Conservation (phyloP, 1,284 basidiomycete species). For the Rugosomyces carneus region DNA sequence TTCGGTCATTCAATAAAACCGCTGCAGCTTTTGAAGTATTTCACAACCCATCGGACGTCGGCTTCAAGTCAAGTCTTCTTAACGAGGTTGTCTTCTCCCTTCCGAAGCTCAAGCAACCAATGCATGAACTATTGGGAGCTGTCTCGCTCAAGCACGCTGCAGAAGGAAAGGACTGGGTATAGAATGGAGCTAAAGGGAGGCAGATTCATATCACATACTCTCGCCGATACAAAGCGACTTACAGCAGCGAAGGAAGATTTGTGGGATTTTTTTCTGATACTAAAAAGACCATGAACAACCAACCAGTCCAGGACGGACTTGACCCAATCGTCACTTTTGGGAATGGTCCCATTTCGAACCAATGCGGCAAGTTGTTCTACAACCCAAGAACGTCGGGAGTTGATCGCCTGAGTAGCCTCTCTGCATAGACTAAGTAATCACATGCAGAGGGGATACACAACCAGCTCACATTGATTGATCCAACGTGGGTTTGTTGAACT, state of each 20-base stretch:
- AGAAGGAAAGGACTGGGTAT: slow-evolving; percentile 63
- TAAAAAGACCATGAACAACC: slow-evolving; percentile 78
- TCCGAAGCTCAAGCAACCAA: slow-evolving; percentile 54
- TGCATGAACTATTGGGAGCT: slow-evolving; percentile 51
- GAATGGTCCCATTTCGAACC: slow-evolving; percentile 75
- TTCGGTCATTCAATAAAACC: slow-evolving; percentile 74
- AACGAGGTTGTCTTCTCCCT: slow-evolving; percentile 69
- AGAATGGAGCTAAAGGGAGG: slow-evolving; percentile 45
- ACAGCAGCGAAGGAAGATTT: slow-evolving; percentile 61
- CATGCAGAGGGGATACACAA: background rate
- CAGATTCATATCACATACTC: background rate
- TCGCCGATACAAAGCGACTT: slow-evolving; percentile 26
- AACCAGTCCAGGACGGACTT: slow-evolving; percentile 77
- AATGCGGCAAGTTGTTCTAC: slow-evolving; percentile 82
- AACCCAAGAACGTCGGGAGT: slow-evolving; percentile 70
- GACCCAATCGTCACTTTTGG: slow-evolving; percentile 79
- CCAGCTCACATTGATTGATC: slow-evolving; percentile 35
- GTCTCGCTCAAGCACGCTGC: slow-evolving; percentile 64
- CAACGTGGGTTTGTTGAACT: slow-evolving; percentile 49
- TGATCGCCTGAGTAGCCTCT: slow-evolving; percentile 39
- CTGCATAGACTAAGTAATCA: slow-evolving; percentile 26
- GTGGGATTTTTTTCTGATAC: slow-evolving; percentile 67
- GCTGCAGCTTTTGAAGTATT: slow-evolving; percentile 59
- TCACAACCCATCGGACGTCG: slow-evolving; percentile 36
- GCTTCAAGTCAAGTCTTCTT: slow-evolving; percentile 62